Evolutionary conservation across 176 grass and related monocot species (phyloP).

Genomic region (Ensete ventricosum): DNA sequence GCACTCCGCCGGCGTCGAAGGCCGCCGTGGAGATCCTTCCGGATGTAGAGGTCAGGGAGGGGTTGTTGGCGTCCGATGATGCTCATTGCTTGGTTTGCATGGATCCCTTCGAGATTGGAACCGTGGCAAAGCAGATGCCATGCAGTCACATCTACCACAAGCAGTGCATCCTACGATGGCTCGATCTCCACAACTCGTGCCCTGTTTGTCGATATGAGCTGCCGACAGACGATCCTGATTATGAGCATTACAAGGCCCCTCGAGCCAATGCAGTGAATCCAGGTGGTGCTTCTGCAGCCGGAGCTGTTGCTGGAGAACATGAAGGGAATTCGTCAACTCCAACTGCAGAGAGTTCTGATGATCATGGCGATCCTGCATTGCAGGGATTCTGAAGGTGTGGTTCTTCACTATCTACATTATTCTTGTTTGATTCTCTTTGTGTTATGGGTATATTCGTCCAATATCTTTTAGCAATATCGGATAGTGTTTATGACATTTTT

Average conservation of each 20-base stretch:
- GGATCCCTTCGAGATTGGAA: constrained; percentile 75
- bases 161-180: constrained; percentile 76
- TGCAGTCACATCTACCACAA: constrained; percentile 90
- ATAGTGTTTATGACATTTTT: not conserved
- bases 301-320: not conserved
- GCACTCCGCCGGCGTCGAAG: constrained; percentile 80
- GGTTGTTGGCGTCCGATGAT: constrained; percentile 48
- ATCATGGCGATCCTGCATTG: not conserved
- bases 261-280: not conserved
- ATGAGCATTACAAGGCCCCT: constrained; percentile 24
- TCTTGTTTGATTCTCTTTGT: not conserved
- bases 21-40: constrained; percentile 37
- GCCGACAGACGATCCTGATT: constrained; percentile 79
- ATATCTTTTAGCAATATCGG: not conserved
- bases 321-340: not conserved
- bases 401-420: not conserved
- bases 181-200: constrained; percentile 95
- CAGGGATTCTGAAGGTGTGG: not conserved
- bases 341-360: not conserved
- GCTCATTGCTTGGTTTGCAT: constrained; percentile 85
- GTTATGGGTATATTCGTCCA: not conserved
- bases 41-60: constrained; percentile 48
- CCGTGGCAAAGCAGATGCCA: constrained; percentile 75
- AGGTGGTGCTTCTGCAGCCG: not conserved
- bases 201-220: constrained; percentile 93